Evolutionary conservation across 106 monocot species (phyloP).

Genomic region (Apostasia shenzhenica): DNA sequence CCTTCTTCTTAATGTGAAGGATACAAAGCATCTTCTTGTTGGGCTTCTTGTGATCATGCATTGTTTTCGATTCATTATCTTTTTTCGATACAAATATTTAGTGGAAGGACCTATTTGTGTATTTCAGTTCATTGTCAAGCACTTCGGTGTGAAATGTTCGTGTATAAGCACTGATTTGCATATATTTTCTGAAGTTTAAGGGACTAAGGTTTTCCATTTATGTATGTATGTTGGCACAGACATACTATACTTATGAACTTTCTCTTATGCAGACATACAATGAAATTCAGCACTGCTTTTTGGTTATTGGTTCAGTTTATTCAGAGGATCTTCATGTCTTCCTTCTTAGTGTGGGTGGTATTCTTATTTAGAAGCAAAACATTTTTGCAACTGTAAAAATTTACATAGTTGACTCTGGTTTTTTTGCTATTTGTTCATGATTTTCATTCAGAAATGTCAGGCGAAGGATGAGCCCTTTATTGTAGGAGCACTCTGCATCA

Average conservation of each 20-base stretch:
- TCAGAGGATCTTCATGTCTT: conserved; percentile 75
- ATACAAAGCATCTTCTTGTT: too few relatives aligned
- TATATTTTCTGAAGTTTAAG: background rate
- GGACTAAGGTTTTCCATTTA: background rate
- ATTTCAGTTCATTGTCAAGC: background rate
- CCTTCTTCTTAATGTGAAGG: too few relatives aligned
- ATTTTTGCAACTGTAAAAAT: background rate
- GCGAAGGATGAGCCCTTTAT: conserved; percentile 68
- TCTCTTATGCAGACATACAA: conserved; percentile 65
- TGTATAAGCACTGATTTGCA: background rate
- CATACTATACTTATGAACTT: background rate
- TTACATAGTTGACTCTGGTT: background rate
- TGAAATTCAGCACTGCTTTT: conserved; percentile 92
- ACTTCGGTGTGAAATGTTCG: background rate
- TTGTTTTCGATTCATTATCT: too few relatives aligned
- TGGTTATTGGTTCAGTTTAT: conserved; percentile 85
- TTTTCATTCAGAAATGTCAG: conserved; percentile 64
- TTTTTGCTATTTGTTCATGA: background rate
- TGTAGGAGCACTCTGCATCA: conserved; percentile 65
- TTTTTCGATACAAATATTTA: too few relatives aligned
- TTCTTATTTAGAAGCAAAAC: background rate
- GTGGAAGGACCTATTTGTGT: background rate
- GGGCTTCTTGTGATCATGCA: too few relatives aligned
- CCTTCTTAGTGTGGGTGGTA: conserved; percentile 77
- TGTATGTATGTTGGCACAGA: background rate